Evolutionary conservation across 1,284 basidiomycete species (phyloP).

Genomic region (Ceratorhiza oryzae-sativae): DNA sequence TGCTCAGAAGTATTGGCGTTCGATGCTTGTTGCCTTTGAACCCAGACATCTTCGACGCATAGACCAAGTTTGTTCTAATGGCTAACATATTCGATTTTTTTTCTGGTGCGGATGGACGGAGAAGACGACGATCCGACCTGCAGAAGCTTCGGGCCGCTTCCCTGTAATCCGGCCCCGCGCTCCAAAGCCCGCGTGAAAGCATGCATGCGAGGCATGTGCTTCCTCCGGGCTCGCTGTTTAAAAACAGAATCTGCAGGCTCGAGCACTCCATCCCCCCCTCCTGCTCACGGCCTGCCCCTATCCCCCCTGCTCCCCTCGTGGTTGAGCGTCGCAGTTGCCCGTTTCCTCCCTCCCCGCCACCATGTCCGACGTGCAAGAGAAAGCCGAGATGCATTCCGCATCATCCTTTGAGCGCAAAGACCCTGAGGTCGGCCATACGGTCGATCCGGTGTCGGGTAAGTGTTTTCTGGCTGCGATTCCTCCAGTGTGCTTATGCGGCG

Average conservation of each 20-base stretch:
- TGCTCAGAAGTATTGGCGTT: not conserved
- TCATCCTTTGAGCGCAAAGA: conserved; percentile 27
- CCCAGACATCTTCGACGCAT: too few species aligned
- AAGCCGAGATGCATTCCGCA: not conserved
- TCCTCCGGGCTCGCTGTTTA: not conserved
- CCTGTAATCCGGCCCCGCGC: not conserved
- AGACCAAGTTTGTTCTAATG: too few species aligned
- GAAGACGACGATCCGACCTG: not conserved
- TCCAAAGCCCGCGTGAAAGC: conserved; percentile 8
- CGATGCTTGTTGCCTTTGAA: not conserved
- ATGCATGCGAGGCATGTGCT: conserved; percentile 10
- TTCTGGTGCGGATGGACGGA: not conserved
- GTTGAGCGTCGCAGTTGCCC: conserved; percentile 31
- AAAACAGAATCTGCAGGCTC: not conserved
- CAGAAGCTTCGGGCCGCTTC: not conserved
- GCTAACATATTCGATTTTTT: too few species aligned
- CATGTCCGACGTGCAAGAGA: conserved; percentile 25
- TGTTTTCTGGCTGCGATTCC: too few species aligned
- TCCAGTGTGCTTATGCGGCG: too few species aligned
- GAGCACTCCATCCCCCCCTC: not conserved
- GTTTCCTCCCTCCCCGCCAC: not conserved
- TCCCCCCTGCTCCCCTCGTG: conserved; percentile 19
- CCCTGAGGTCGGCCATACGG: conserved; percentile 17
- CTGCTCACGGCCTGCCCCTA: conserved; percentile 30
- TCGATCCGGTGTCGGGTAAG: conserved; percentile 23